Evolutionary conservation across 805 yeast genomes (phyloP), one percentile per base, ranked within the genome.

Genomic region (Candida gorgasii): DNA sequence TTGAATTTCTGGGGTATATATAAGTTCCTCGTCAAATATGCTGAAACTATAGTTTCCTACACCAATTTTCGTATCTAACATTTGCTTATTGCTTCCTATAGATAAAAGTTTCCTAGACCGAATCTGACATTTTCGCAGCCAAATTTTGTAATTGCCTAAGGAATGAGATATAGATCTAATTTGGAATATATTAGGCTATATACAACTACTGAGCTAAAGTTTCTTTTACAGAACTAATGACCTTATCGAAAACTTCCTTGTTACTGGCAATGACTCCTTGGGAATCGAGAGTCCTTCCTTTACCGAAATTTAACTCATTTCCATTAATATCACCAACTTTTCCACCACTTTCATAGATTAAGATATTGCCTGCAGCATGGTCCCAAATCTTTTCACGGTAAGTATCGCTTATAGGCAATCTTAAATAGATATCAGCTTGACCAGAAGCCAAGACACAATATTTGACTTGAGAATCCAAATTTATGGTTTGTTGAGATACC

Each of bases 321-420:
- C 97, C 96, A 42, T 76, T 63, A 63, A 92, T 79, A 58, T 93
- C 99, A 12, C 92, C 80, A 9, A 93, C 98, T 38, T 71, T 61
- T 5, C 99, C 99, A 32, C 97, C 97, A 53, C 95, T 86, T 63
- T 95, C 99, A 26, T 77, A 73, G 35, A 95, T 82, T 47, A 93
- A 75, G 11, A 92, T 73, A 55, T 86, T 84, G 3, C 99, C 99
- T 1, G 97, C 95, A 14, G 98, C 98, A 62, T 93, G 99, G 65
- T 93, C 99, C 98, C 99, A 93, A 46, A 93, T 89, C 65, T 93
- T 93, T 61, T 93, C 99, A 54, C 87, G 77, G 61, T 90, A 93
- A 2, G 76, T 65, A 39, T 80, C 72, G 50, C 76, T 80, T 35
- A 83, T 79, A 11, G 99, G 99, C 45, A 95, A 67, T 52, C 99